phyloP scores from a whole-genome alignment of 225 moss, liverwort and hornwort genomes.

The Polytrichum formosum region DNA sequence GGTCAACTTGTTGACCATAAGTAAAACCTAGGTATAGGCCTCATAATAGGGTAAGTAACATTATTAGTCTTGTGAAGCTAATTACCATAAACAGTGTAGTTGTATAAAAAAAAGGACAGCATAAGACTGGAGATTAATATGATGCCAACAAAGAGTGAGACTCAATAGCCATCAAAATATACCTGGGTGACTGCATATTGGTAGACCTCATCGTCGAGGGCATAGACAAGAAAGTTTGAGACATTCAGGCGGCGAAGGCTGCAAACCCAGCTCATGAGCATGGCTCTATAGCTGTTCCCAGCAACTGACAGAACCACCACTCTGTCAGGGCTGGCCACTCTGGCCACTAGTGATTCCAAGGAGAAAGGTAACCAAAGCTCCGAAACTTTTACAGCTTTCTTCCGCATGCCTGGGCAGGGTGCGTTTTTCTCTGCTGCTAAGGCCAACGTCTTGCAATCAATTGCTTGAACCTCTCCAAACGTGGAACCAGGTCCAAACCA shows the following conservation, averaged over 20 bases:
- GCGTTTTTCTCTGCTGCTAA: constrained; percentile 26
- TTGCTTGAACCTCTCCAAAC: constrained; percentile 25
- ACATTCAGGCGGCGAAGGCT: constrained; percentile 74
- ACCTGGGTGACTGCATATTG: constrained; percentile 84
- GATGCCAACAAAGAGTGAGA: too few relatives aligned
- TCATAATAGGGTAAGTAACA: too few relatives aligned
- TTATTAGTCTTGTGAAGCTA: too few relatives aligned
- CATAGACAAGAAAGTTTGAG: constrained; percentile 77
- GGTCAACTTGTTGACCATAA: too few relatives aligned
- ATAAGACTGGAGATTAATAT: too few relatives aligned
- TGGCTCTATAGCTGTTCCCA: constrained; percentile 85
- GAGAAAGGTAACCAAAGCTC: constrained; percentile 52
- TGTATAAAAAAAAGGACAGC: too few relatives aligned
- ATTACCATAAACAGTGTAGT: too few relatives aligned
- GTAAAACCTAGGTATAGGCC: too few relatives aligned
- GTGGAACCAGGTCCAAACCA: constrained; percentile 26
- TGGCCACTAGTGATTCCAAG: constrained; percentile 55
- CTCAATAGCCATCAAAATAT: constrained; percentile 4
- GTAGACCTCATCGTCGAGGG: constrained; percentile 88
- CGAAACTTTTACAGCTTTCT: constrained; percentile 27
- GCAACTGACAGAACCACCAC: constrained; percentile 80
- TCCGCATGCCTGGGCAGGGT: constrained; percentile 39
- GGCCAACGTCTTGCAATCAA: constrained; percentile 49
- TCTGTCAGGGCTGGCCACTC: constrained; percentile 68
- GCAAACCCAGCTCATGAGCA: constrained; percentile 99